phyloP scores from a whole-genome alignment of 768 basidiomycete species.

The Dacryopinax spathularia region DNA sequence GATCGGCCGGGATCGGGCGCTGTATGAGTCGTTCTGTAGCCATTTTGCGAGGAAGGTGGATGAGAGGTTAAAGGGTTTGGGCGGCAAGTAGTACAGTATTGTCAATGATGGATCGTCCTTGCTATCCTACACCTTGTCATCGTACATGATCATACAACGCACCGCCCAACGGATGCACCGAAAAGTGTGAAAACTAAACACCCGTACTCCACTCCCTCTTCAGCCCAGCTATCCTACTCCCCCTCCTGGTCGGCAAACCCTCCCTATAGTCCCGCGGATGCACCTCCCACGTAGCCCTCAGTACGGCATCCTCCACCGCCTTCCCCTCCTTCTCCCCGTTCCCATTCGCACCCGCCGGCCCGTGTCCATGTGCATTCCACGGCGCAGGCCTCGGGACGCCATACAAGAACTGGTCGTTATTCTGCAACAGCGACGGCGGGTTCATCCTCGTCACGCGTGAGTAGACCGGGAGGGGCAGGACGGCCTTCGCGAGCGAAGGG shows the following conservation, averaged over 20 bases:
- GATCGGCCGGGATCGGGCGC: constrained; percentile 37
- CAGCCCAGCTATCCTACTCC: not conserved
- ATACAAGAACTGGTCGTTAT: not conserved
- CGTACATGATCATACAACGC: too few species aligned
- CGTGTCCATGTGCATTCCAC: not conserved
- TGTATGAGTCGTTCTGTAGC: constrained; percentile 55
- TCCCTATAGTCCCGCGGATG: not conserved
- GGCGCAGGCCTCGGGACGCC: not conserved
- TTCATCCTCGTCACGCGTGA: not conserved
- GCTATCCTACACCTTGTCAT: too few species aligned
- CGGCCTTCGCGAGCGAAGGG: not conserved
- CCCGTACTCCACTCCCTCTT: not conserved
- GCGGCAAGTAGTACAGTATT: too few species aligned
- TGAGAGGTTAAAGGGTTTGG: not conserved
- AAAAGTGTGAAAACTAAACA: too few species aligned
- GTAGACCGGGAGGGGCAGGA: not conserved
- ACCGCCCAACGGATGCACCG: too few species aligned
- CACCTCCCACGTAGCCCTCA: not conserved
- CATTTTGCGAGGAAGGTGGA: constrained; percentile 45
- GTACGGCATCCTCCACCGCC: not conserved
- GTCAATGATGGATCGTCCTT: too few species aligned
- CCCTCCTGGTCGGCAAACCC: not conserved
- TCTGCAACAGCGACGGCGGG: not conserved
- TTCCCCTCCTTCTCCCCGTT: not conserved
- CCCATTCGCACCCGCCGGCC: not conserved